These are phyloP conservation scores for Suillus plorans DNA, from an alignment of 768 basidiomycete genomes.

Conservation along the genomic window DNA sequence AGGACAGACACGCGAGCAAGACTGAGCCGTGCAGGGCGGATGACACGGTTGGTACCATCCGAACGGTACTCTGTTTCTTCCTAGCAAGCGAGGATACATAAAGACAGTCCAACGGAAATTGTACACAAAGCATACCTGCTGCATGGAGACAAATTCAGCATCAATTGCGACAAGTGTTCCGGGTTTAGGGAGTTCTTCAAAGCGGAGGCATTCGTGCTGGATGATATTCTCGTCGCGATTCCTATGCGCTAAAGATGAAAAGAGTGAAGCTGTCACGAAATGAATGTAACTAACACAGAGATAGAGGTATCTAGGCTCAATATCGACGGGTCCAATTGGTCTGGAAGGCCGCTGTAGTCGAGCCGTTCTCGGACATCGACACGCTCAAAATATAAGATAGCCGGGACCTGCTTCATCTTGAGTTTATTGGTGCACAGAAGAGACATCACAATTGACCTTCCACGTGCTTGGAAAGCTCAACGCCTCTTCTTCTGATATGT, in stretches of 20 bases:
- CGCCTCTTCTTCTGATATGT: constrained; percentile 84
- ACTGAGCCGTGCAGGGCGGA: constrained; percentile 88
- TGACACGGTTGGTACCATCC: constrained; percentile 89
- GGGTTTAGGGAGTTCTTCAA: constrained; percentile 77
- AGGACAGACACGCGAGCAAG: constrained; percentile 94
- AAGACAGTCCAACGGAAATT: not conserved
- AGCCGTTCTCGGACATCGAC: constrained; percentile 56
- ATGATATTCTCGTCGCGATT: constrained; percentile 72
- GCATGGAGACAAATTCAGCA: constrained; percentile 97
- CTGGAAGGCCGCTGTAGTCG: constrained; percentile 65
- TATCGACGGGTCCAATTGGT: constrained; percentile 68
- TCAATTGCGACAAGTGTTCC: constrained; percentile 94
- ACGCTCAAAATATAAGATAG: constrained; percentile 89
- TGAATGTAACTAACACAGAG: constrained; percentile 55
- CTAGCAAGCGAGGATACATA: constrained; percentile 35
- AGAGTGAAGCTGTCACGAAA: not conserved
- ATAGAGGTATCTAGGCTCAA: constrained; percentile 87
- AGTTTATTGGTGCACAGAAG: not conserved
- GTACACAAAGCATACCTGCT: constrained; percentile 56
- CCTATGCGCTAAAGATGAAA: constrained; percentile 37
- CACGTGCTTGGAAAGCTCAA: constrained; percentile 84
- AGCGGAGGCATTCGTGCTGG: constrained; percentile 72
- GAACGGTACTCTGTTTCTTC: constrained; percentile 96
- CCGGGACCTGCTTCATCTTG: constrained; percentile 61
- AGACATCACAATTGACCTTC: constrained; percentile 63